Evolutionary conservation across 768 basidiomycete genomes (phyloP), one percentile per base, ranked within the genome.

Genomic region (Pisolithus tinctorius): DNA sequence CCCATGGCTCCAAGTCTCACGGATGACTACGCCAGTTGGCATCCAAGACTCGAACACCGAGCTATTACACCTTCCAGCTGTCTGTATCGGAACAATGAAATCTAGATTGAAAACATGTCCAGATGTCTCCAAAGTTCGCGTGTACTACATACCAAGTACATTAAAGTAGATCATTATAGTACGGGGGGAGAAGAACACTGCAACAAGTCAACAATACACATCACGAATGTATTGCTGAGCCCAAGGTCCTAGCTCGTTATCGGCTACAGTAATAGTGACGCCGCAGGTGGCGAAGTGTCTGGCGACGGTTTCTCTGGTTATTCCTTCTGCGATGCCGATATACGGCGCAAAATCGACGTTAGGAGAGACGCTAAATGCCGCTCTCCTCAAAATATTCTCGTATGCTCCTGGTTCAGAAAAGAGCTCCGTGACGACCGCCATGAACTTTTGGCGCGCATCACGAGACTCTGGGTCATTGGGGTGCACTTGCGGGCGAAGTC

Each of bases 261-360:
- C 67, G 11, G 72, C 71, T 39, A 65, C 56, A 13, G 62, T 55
- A 14, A 67, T 62, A 4, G 71, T 70, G 23, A 76, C 56, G 4
- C 75, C 75, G 51, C 72, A 71, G 1, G 60, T 52, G 5, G 75
- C 72, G 61, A 75, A 72, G 58, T 77, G 75, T 10, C 65, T 67
- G 41, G 65, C 72, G 51, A 77, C 51, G 48, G 54, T 61, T 37
- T 70, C 69, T 37, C 59, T 61, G 20, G 67, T 60, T 42, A 74
- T 55, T 20, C 50, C 4, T 23, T 68, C 65, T 36, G 62, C 55
- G 39, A 58, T 13, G 50, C 67, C 67, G 51, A 55, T 50, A 51
- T 68, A 74, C 3, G 69, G 63, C 52, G 53, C 57, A 46, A 64
- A 71, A 46, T 55, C 49, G 48, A 68, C 23, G 14, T 61, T 58